These are phyloP conservation scores for Obelidium mucronatum DNA, from an alignment of 192 early-diverging fungal species.

Conservation along the genomic window DNA sequence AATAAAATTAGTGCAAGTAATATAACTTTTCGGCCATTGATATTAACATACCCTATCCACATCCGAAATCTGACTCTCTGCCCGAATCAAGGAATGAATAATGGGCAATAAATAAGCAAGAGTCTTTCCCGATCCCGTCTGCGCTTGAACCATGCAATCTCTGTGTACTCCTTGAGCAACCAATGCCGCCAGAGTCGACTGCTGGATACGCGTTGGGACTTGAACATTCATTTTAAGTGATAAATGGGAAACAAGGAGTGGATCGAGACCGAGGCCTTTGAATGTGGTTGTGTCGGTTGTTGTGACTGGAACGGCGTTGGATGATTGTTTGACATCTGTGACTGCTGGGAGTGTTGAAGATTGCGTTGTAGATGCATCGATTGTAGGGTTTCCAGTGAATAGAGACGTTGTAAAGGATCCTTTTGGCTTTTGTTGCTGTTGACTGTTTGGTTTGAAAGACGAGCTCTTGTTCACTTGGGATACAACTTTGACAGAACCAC, in stretches of 20 bases:
- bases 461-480: not conserved
- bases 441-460: not conserved
- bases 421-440: not conserved
- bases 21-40: no score
- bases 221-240: conserved; percentile 74
- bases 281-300: conserved; percentile 60
- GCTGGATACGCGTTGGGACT: conserved; percentile 90
- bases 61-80: conserved; percentile 52
- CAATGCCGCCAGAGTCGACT: conserved; percentile 75
- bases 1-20: not conserved
- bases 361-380: conserved; percentile 21
- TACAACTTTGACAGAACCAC: not conserved
- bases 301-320: conserved; percentile 13
- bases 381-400: conserved; percentile 77
- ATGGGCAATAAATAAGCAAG: conserved; percentile 94
- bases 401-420: conserved; percentile 71
- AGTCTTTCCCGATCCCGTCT: conserved; percentile 98
- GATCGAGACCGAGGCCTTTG: conserved; percentile 77
- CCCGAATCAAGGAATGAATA: conserved; percentile 81
- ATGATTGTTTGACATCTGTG: conserved; percentile 21
- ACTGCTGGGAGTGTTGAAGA: not conserved
- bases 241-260: conserved; percentile 74
- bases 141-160: conserved; percentile 92
- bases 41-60: conserved; percentile 6
- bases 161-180: conserved; percentile 48